Evolutionary conservation across 1,284 basidiomycete species (phyloP).

Genomic region (Trametes sp.): DNA sequence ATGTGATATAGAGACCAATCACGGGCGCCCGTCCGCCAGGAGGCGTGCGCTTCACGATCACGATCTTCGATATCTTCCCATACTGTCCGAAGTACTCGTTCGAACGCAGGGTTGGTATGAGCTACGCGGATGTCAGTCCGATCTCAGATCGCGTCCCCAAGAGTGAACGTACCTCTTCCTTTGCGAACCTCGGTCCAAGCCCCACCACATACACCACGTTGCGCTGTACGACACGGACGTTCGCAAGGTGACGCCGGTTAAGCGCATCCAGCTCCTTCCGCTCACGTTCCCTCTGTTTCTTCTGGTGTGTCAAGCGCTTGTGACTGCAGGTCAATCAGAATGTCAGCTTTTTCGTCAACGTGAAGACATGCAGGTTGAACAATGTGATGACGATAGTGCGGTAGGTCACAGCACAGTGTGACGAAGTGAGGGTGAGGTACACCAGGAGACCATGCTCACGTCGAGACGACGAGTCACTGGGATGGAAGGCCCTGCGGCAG

Average conservation of each 20-base stretch:
- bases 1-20: constrained; percentile 96
- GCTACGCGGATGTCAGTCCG: constrained; percentile 54
- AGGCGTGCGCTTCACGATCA: constrained; percentile 89
- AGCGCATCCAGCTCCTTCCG: constrained; percentile 94
- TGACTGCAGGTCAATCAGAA: constrained; percentile 62
- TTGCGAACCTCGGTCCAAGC: constrained; percentile 88
- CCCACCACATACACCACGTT: constrained; percentile 98
- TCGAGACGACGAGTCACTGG: too few species aligned
- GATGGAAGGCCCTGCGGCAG: too few species aligned
- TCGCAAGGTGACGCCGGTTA: constrained; percentile 88
- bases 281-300: constrained; percentile 93
- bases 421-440: neutral
- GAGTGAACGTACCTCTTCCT: constrained; percentile 84
- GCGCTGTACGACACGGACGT: constrained; percentile 96
- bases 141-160: constrained; percentile 22
- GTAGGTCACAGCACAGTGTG: neutral
- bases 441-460: too few species aligned
- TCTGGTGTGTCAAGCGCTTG: constrained; percentile 94
- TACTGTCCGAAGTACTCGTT: constrained; percentile 99
- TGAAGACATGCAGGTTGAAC: neutral
- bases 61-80: constrained; percentile 96
- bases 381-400: neutral
- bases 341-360: constrained; percentile 12
- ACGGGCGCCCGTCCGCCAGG: constrained; percentile 79
- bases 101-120: constrained; percentile 93